Percentiles rank a stretch among this genome's conserved stretches.
These are phyloP conservation scores for Colletotrichum spaethianum DNA, from an alignment of 2,329 filamentous ascomycete species.

Conservation along the genomic window DNA sequence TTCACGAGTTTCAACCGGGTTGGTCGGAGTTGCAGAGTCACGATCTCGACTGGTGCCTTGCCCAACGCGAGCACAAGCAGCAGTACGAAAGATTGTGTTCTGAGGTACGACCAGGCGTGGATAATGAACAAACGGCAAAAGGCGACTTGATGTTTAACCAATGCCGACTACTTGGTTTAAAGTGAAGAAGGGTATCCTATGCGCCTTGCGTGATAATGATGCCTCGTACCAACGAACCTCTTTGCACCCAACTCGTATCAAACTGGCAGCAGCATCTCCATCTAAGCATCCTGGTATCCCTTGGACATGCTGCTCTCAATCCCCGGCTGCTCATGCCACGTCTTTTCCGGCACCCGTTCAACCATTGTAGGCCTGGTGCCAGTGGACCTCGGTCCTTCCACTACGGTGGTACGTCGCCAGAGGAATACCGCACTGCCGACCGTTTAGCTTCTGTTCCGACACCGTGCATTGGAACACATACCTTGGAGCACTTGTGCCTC, in stretches of 20 bases:
- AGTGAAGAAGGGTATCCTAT: slow-evolving; percentile 28
- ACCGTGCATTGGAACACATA: slow-evolving; percentile 6
- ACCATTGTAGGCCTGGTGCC: slow-evolving; percentile 30
- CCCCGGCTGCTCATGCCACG: neutral
- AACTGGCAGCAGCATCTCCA: no score
- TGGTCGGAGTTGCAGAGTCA: neutral
- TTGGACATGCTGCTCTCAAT: neutral
- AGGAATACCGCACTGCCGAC: slow-evolving; percentile 43
- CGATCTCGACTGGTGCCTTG: neutral
- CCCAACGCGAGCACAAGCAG: neutral
- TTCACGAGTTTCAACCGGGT: neutral
- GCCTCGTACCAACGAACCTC: neutral
- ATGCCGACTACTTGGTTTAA: neutral
- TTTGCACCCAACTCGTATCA: neutral
- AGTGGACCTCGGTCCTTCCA: slow-evolving; percentile 45
- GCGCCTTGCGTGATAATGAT: slow-evolving; percentile 4
- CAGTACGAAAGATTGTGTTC: neutral
- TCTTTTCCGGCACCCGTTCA: neutral
- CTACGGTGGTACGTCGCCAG: slow-evolving; percentile 47
- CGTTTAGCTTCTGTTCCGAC: slow-evolving; percentile 25
- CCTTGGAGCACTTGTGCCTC: slow-evolving; percentile 44
- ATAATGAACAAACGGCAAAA: neutral
- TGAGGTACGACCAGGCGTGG: neutral
- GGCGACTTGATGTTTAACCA: neutral
- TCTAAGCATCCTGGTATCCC: neutral